Base-by-base conservation (phyloP, 2,329 filamentous ascomycete species). In the Botrytis fragariae region DNA sequence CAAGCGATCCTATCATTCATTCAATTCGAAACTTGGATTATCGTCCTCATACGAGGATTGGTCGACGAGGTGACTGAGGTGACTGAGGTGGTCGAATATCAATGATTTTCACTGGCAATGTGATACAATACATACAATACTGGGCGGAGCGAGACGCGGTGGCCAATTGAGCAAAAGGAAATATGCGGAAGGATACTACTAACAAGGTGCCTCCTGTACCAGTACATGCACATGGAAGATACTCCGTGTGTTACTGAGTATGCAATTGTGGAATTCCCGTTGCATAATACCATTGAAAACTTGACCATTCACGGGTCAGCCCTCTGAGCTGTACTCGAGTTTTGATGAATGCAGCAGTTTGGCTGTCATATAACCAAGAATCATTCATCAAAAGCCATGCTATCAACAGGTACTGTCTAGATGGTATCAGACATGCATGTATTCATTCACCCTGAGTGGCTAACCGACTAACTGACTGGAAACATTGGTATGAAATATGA, bases 1-100 rank as follows among this genome's bases (percentile, higher is more conserved):
- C 35, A 68, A 68, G 48, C 65, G 35, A 57, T 39, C 48, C 65
- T 32, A 42, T 68, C 65, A 25, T 32, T 32, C 37, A 29, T 22
- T 57, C 29, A 39, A 57, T 16, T 25, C 64, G 42, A 68, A 68
- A 68, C 48, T 42, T 68, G 64, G 9, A 68, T 68, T 29, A 22
- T 68, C 48, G 35, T 42, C 25, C 25, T 1, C 48, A 25, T 42
- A 9, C 64, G 25, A 54, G 35, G 64, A 68, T 68, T 57, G 48
- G 48, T 57, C 18, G 32, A 57, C 8, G 29, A 29, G 32, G 35
- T 22, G 25, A 54, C 14, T 51, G n/a, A 29, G 35, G 37, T 9
- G 25, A 54, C 16, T 54, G 25, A 8, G 6, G 32, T 29, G 35
- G 64, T 54, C 29, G 45, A 4, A 42, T 29, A 22, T 14, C 35